Evolutionary conservation across 768 basidiomycete species (phyloP), one percentile per base, ranked within the genome.

Genomic region (Hirschioporus abietinus): DNA sequence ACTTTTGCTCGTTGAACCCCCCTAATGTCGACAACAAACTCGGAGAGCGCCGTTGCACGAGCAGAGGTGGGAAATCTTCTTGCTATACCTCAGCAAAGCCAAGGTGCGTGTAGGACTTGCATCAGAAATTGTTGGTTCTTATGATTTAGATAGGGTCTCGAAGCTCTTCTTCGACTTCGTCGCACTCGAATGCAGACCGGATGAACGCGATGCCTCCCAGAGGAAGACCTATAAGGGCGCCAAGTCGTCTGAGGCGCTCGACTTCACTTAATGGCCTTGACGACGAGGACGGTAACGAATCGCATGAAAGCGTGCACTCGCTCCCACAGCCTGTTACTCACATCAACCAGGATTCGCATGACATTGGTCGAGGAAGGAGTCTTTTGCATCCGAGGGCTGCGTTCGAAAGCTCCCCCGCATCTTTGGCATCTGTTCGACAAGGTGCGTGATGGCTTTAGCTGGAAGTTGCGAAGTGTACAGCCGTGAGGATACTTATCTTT

Each of bases 351-450:
- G 42, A 52, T 52, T 52, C 42, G 42, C 12, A 5, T 52, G 42
- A 52, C 12, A 10, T 52, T 52, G 42, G 42, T 52, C 42, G 42
- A 30, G 42, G 42, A 10, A 52, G 42, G 42, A 52, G 42, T 10
- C 20, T 52, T 52, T 52, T 52, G 42, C 42, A 52, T 20, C 42
- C 42, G 42, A 52, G 20, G 42, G 20, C 20, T 52, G 15, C 42
- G 42, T 52, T 52, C 42, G 42, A 52, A 10, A 52, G 42, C 12
- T 3, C 42, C 12, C 42, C 42, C 15, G 42, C 42, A 52, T 52
- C 42, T 52, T 52, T 52, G 42, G 42, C 42, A 52, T 52, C 42
- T 52, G 42, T 52, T 52, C 42, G 42, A 52, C 42, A 52, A 52
- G 42, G 42, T 52, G 42, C 20, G 42, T 52, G 42, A 52, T 52